Conservation (phyloP, 169 alveolate genomes). For the Eimeria praecox region DNA sequence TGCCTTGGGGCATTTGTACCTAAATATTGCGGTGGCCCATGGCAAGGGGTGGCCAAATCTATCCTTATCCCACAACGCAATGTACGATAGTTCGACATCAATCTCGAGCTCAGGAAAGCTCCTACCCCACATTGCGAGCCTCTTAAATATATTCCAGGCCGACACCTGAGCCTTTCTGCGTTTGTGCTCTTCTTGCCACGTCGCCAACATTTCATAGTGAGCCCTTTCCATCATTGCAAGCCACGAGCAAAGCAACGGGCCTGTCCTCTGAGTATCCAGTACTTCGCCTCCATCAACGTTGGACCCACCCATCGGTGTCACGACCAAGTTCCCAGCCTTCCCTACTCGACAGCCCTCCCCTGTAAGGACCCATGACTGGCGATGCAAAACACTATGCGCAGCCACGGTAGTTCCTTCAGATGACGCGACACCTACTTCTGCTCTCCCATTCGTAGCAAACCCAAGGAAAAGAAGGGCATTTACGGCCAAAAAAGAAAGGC, state of each 20-base stretch:
- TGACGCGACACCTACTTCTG: conserved; percentile 22
- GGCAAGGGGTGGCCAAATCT: conserved; percentile 72
- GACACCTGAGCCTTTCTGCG: conserved; percentile 12
- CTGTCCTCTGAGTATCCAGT: conserved; percentile 31
- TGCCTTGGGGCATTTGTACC: conserved; percentile 21
- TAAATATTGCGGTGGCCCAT: conserved; percentile 51
- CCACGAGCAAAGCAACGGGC: conserved; percentile 73
- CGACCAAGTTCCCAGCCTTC: conserved; percentile 40
- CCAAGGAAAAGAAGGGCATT: not conserved
- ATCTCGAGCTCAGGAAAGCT: conserved; percentile 50
- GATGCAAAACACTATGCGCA: not conserved
- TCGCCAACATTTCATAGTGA: conserved; percentile 8
- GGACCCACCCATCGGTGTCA: conserved; percentile 46
- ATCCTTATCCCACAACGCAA: conserved; percentile 71
- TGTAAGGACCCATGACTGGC: conserved; percentile 8
- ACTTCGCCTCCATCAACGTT: conserved; percentile 27
- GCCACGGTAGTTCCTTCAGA: not conserved
- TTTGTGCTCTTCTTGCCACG: conserved; percentile 38
- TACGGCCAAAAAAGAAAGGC: not conserved
- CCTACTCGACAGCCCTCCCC: conserved; percentile 53
- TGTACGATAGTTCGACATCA: not conserved
- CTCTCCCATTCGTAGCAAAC: not conserved
- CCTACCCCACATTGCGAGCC: not conserved
- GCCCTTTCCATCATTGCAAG: conserved; percentile 18
- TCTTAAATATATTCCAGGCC: not conserved